A percentile compares a stretch with the other conserved stretches of the same genome.
Conservation (phyloP, 2,329 filamentous ascomycete genomes). For the Metarhizium guizhouense region DNA sequence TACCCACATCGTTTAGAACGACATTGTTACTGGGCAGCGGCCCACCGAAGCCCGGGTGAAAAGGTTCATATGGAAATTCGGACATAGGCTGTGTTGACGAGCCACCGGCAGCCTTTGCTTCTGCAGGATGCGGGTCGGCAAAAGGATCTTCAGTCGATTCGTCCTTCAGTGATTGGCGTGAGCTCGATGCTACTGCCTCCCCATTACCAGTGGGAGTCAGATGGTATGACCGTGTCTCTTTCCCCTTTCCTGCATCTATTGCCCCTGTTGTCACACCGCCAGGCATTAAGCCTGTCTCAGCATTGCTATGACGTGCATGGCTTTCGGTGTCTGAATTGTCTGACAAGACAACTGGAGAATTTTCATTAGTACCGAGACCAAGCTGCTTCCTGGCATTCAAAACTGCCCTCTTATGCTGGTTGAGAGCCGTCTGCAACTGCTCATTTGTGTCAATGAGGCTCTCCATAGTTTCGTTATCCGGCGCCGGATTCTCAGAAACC, state of each 20-base stretch:
- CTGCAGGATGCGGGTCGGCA: constrained; percentile 17
- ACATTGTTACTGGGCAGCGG: constrained; percentile 2
- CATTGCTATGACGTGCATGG: not conserved
- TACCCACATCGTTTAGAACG: constrained; percentile 2
- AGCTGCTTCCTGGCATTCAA: constrained; percentile 51
- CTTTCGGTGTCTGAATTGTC: constrained; percentile 18
- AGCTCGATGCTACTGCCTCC: constrained; percentile 13
- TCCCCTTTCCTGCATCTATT: constrained; percentile 23
- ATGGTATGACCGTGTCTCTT: constrained; percentile 20
- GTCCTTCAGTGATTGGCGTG: constrained; percentile 13
- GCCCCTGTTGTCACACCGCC: not conserved
- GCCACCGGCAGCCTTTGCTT: constrained; percentile 7
- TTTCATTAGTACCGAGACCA: constrained; percentile 25
- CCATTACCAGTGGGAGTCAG: constrained; percentile 11
- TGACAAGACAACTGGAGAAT: constrained; percentile 15
- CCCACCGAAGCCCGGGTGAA: constrained; percentile 26
- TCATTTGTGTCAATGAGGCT: constrained; percentile 93
- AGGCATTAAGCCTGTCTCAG: not conserved
- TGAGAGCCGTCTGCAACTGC: constrained; percentile 73
- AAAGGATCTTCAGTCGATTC: constrained; percentile 27
- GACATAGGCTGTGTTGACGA: constrained; percentile 10
- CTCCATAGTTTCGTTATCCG: constrained; percentile 90
- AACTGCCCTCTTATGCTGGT: constrained; percentile 74
- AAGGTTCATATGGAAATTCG: constrained; percentile 26
- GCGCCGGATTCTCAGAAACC: constrained; percentile 63